Percentiles rank a stretch among this genome's conserved stretches.
phyloP scores from a whole-genome alignment of 1,139 yeast species.

The Yamadazyma mexicana region DNA sequence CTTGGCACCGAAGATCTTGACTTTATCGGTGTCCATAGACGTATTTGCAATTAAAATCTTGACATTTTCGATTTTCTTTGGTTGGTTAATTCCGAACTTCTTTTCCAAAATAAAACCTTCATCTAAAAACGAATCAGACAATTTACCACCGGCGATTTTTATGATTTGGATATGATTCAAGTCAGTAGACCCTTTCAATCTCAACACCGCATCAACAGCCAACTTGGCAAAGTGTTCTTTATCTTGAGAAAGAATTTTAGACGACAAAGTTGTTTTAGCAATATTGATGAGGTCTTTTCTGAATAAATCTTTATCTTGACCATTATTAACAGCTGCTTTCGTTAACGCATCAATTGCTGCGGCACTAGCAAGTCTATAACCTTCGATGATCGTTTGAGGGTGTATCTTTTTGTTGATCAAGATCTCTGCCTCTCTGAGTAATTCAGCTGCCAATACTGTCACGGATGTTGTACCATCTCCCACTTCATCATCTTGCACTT shows the following conservation, averaged over 20 bases:
- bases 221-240: conserved; percentile 83
- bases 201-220: conserved; percentile 91
- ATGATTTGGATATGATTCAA: conserved; percentile 92
- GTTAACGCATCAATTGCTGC: conserved; percentile 84
- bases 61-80: conserved; percentile 80
- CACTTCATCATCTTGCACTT: conserved; percentile 97
- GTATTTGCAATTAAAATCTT: conserved; percentile 92
- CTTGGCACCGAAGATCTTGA: conserved; percentile 95
- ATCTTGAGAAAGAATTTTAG: conserved; percentile 93
- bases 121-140: conserved; percentile 89
- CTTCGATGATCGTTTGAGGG: conserved; percentile 97
- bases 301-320: conserved; percentile 60
- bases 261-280: conserved; percentile 90
- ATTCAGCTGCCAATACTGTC: conserved; percentile 88
- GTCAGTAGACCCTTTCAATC: conserved; percentile 93
- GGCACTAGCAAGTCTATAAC: conserved; percentile 82
- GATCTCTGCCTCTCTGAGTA: conserved; percentile 92
- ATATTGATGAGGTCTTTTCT: conserved; percentile 78
- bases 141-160: conserved; percentile 89
- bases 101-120: conserved; percentile 93
- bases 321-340: conserved; percentile 74
- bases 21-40: conserved; percentile 96
- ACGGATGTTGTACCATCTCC: conserved; percentile 99
- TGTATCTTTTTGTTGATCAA: conserved; percentile 91
- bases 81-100: conserved; percentile 92